phyloP scores from a whole-genome alignment of 2,329 filamentous ascomycete species.

The Sphaerulina musiva region DNA sequence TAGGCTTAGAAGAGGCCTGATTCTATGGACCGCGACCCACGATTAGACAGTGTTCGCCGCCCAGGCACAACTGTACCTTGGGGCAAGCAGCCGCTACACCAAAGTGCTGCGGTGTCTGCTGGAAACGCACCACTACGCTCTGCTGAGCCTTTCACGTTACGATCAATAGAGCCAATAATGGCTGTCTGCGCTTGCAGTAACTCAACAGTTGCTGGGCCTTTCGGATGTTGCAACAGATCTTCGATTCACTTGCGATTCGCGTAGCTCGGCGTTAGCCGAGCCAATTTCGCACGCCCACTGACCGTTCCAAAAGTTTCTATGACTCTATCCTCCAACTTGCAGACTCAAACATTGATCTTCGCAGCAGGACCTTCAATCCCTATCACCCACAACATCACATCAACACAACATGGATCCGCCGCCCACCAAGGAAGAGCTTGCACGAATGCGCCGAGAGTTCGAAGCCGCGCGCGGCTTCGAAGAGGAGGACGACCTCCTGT shows the following conservation, averaged over 20 bases:
- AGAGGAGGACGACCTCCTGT: conserved; percentile 6
- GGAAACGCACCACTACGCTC: not conserved
- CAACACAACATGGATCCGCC: not conserved
- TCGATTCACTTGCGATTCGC: not conserved
- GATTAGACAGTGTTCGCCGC: not conserved
- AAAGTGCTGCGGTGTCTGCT: not conserved
- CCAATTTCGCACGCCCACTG: too few relatives aligned
- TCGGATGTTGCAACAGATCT: not conserved
- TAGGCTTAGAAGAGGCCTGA: not conserved
- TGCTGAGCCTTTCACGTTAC: not conserved
- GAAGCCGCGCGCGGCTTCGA: conserved; percentile 14
- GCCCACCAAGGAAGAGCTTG: conserved; percentile 1
- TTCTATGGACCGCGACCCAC: not conserved
- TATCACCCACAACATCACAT: not conserved
- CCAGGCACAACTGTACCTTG: not conserved
- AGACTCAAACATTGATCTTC: not conserved
- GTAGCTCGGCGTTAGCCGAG: not conserved
- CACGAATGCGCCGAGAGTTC: conserved; percentile 8
- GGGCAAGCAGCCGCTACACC: not conserved
- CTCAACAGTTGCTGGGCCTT: too few relatives aligned
- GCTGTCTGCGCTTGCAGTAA: too few relatives aligned
- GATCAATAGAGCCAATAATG: not conserved
- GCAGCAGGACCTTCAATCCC: not conserved
- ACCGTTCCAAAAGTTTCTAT: too few relatives aligned
- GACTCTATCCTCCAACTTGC: too few relatives aligned